These are phyloP conservation scores for Nemania bipapillata DNA, from an alignment of 2,329 filamentous ascomycete species.

Conservation along the genomic window DNA sequence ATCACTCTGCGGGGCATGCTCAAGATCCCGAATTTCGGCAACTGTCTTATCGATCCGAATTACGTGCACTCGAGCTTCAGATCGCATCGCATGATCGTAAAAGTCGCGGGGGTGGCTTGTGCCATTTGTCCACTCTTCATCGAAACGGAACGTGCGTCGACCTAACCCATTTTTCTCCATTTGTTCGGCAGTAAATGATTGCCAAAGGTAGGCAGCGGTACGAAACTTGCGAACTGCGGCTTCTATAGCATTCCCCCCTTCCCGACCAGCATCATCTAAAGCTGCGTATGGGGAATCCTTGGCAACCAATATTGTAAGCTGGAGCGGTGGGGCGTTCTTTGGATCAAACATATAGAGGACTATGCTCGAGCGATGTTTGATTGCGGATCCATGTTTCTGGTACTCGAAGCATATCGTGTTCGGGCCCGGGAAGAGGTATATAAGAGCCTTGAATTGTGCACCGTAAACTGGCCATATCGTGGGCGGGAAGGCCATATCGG, in stretches of 20 bases:
- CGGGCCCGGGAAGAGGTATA: slow-evolving; percentile 89
- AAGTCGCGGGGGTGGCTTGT: slow-evolving; percentile 80
- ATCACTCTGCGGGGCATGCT: slow-evolving; percentile 79
- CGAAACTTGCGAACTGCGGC: slow-evolving; percentile 88
- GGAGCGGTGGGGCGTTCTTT: slow-evolving; percentile 81
- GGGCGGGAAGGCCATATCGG: slow-evolving; percentile 85
- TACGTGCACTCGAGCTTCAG: slow-evolving; percentile 89
- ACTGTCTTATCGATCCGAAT: slow-evolving; percentile 86
- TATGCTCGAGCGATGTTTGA: slow-evolving; percentile 80
- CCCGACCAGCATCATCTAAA: slow-evolving; percentile 80
- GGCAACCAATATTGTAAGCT: slow-evolving; percentile 86
- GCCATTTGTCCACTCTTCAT: slow-evolving; percentile 93
- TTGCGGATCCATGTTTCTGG: slow-evolving; percentile 74
- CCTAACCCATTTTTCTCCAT: slow-evolving; percentile 92
- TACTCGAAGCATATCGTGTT: slow-evolving; percentile 92
- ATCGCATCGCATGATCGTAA: slow-evolving; percentile 78
- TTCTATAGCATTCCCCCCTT: slow-evolving; percentile 83
- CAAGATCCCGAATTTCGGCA: slow-evolving; percentile 80
- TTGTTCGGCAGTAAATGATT: slow-evolving; percentile 95
- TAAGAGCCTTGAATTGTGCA: slow-evolving; percentile 89
- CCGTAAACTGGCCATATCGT: slow-evolving; percentile 87
- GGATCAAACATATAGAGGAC: slow-evolving; percentile 88
- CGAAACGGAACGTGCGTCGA: slow-evolving; percentile 85
- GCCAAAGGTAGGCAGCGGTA: slow-evolving; percentile 96
- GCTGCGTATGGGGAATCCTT: slow-evolving; percentile 83